A percentile compares a stretch with the other conserved stretches of the same genome.
Conservation (phyloP, 768 basidiomycete species). For the Boletus subcaerulescens region DNA sequence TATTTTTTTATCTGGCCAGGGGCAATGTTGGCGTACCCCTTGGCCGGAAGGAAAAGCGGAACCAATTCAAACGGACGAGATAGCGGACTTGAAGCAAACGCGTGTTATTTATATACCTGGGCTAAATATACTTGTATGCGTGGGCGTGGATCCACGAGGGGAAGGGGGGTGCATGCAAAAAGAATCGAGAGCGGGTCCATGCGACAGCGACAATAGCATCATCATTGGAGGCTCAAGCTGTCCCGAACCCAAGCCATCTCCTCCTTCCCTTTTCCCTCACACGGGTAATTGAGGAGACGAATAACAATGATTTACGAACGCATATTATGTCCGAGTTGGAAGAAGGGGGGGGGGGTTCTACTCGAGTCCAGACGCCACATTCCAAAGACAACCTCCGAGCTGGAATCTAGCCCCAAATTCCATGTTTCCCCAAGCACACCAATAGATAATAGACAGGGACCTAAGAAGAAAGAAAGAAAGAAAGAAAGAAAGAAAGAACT, state of each 20-base stretch:
- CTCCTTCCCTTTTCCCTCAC: not conserved
- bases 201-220: not conserved
- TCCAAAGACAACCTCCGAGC: conserved; percentile 9
- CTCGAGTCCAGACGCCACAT: conserved; percentile 12
- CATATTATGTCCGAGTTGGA: conserved; percentile 13
- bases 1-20: not conserved
- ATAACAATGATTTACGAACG: conserved; percentile 14
- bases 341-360: conserved; percentile 1
- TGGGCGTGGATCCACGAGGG: not conserved
- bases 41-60: no score
- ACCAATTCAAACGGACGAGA: not conserved
- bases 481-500: conserved; percentile 4
- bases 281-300: conserved; percentile 10
- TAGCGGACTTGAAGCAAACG: conserved; percentile 1
- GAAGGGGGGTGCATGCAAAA: conserved; percentile 3
- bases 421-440: conserved; percentile 10
- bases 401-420: conserved; percentile 7
- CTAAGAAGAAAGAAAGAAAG: not conserved
- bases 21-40: not conserved
- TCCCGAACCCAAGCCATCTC: not conserved
- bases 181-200: conserved; percentile 4
- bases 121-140: conserved; percentile 11
- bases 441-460: not conserved
- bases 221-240: not conserved
- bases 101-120: conserved; percentile 12